A percentile compares a stretch with the other conserved stretches of the same genome.
These are phyloP conservation scores for Pilasporangium apinafurcum DNA, from an alignment of 352 stramenopile species.

Conservation along the genomic window DNA sequence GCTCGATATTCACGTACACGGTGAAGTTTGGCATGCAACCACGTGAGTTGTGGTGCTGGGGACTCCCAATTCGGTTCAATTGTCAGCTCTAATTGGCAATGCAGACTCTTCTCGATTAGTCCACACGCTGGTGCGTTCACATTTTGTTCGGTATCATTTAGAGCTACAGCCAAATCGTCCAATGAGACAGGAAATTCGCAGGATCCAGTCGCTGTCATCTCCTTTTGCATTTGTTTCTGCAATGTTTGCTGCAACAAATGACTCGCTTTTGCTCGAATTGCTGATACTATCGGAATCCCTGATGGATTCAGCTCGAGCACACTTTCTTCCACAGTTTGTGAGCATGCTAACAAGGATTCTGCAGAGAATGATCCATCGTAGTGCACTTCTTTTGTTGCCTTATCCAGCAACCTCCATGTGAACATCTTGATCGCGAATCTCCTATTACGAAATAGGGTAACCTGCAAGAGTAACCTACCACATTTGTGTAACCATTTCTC, in stretches of 20 bases:
- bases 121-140: background rate
- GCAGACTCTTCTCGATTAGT: too few relatives aligned
- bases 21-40: conserved; percentile 45
- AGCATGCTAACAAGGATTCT: conserved; percentile 9
- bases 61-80: background rate
- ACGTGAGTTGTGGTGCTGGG: too few relatives aligned
- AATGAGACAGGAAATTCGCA: conserved; percentile 3
- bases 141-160: background rate
- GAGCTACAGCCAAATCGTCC: background rate
- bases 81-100: conserved; percentile 1
- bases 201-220: background rate
- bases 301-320: background rate
- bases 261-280: background rate
- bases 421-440: conserved; percentile 10
- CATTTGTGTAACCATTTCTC: conserved; percentile 3
- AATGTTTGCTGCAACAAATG: background rate
- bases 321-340: background rate
- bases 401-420: conserved; percentile 24
- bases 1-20: conserved; percentile 35
- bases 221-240: background rate
- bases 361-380: conserved; percentile 11
- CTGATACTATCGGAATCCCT: background rate
- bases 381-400: conserved; percentile 10
- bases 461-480: conserved; percentile 1
- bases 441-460: background rate